phyloP scores from a whole-genome alignment of 2,329 filamentous ascomycete species.

The Sclerotinia trifoliorum region DNA sequence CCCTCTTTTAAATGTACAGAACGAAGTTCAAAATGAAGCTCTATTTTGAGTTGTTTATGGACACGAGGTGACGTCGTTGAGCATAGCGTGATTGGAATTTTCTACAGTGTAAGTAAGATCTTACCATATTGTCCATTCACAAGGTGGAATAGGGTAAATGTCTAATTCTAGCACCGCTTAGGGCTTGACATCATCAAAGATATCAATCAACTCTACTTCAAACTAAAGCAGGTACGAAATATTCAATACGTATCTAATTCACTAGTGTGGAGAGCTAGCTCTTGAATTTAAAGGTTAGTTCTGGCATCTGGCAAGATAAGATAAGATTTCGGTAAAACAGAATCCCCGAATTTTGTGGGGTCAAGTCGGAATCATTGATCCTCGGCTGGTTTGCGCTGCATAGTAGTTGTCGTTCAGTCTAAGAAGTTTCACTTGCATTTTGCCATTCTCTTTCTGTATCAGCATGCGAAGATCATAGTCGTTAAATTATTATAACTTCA shows the following conservation, averaged over 20 bases:
- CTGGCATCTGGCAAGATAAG: slow-evolving; percentile 8
- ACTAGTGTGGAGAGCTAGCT: not conserved
- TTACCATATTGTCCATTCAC: not conserved
- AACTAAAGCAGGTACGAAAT: slow-evolving; percentile 16
- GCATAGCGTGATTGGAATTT: not conserved
- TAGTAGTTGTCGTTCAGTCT: not conserved
- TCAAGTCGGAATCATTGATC: not conserved
- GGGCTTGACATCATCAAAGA: not conserved
- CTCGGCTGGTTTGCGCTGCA: not conserved
- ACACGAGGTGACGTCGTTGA: not conserved
- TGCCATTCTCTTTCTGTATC: not conserved
- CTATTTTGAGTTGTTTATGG: not conserved
- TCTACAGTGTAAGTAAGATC: not conserved
- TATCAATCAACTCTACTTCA: not conserved
- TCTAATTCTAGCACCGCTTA: not conserved
- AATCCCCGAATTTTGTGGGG: not conserved
- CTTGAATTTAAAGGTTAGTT: not conserved
- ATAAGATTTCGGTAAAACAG: slow-evolving; percentile 15
- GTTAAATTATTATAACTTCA: not conserved
- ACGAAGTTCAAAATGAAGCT: not conserved
- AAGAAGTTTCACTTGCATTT: not conserved
- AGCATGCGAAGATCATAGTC: slow-evolving; percentile 16
- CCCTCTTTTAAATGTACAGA: not conserved
- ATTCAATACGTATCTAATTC: slow-evolving; percentile 1
- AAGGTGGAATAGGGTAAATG: not conserved